phyloP scores from a whole-genome alignment of 768 basidiomycete genomes.

The Suillus hirtellus region DNA sequence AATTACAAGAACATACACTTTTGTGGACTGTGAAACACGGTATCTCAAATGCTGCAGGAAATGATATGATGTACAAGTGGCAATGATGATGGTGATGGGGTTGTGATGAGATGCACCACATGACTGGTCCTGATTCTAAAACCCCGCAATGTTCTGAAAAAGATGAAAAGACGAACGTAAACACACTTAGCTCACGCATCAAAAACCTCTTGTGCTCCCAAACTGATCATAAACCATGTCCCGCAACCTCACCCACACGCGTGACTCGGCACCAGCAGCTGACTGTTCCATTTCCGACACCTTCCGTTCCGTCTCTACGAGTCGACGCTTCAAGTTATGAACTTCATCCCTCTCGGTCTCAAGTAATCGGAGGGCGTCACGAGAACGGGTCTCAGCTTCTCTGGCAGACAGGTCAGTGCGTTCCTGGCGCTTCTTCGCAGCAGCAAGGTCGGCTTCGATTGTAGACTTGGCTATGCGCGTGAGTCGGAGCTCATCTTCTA shows the following conservation, averaged over 20 bases:
- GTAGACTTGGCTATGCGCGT: conserved; percentile 17
- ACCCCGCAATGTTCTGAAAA: conserved; percentile 6
- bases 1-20: conserved; percentile 6
- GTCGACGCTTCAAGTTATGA: conserved; percentile 24
- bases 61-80: conserved; percentile 7
- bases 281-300: conserved; percentile 20
- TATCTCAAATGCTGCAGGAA: conserved; percentile 7
- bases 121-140: not conserved
- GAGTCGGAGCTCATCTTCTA: conserved; percentile 28
- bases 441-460: conserved; percentile 22
- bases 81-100: not conserved
- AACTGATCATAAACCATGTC: conserved; percentile 32
- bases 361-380: conserved; percentile 19
- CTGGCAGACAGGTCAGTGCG: not conserved
- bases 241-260: conserved; percentile 30
- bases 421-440: conserved; percentile 17
- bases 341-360: conserved; percentile 23
- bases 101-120: not conserved
- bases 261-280: conserved; percentile 19
- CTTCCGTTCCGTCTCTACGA: conserved; percentile 25
- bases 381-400: conserved; percentile 24
- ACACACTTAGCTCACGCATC: not conserved
- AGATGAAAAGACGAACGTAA: not conserved
- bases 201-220: conserved; percentile 11
- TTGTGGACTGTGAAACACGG: conserved; percentile 3